Evolutionary conservation across 371 early-diverging fungal species (phyloP).

Genomic region (Rhizopus delemar): DNA sequence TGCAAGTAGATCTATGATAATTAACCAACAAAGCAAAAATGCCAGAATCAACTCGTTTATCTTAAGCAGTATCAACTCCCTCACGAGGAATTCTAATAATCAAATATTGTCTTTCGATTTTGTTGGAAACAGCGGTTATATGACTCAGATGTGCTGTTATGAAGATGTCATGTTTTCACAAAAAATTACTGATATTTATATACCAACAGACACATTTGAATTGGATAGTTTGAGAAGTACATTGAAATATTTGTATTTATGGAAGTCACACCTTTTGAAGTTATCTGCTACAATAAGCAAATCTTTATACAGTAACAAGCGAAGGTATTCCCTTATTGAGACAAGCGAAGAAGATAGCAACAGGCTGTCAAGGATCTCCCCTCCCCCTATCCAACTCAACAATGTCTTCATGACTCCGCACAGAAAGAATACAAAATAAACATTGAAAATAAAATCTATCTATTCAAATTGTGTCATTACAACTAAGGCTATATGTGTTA

Average conservation of each 20-base stretch:
- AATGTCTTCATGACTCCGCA: conserved; percentile 15
- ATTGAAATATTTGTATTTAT: conserved; percentile 12
- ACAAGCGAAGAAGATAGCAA: conserved; percentile 13
- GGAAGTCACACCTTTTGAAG: conserved; percentile 12
- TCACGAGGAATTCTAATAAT: conserved; percentile 8
- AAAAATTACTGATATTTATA: conserved; percentile 8
- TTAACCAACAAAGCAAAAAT: conserved; percentile 20
- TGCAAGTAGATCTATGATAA: conserved; percentile 12
- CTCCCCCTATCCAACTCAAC: conserved; percentile 10
- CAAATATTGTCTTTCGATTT: conserved; percentile 17
- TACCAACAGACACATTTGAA: conserved; percentile 14
- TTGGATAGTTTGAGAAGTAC: conserved; percentile 13
- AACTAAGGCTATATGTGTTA: conserved; percentile 18
- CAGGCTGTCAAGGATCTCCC: conserved; percentile 9
- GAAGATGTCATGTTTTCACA: conserved; percentile 17
- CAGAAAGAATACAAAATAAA: conserved; percentile 18
- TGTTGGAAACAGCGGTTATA: conserved; percentile 17
- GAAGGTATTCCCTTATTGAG: conserved; percentile 15
- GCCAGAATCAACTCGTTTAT: conserved; percentile 19
- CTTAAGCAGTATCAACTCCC: conserved; percentile 16
- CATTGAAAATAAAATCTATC: conserved; percentile 13
- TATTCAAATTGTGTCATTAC: conserved; percentile 17
- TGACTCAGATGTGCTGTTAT: conserved; percentile 15
- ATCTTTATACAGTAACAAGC: conserved; percentile 17
- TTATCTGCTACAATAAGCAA: conserved; percentile 8